Percentiles rank a stretch among this genome's conserved stretches.
Conservation (phyloP, 129 eudicot species). For the Mikania micrantha region DNA sequence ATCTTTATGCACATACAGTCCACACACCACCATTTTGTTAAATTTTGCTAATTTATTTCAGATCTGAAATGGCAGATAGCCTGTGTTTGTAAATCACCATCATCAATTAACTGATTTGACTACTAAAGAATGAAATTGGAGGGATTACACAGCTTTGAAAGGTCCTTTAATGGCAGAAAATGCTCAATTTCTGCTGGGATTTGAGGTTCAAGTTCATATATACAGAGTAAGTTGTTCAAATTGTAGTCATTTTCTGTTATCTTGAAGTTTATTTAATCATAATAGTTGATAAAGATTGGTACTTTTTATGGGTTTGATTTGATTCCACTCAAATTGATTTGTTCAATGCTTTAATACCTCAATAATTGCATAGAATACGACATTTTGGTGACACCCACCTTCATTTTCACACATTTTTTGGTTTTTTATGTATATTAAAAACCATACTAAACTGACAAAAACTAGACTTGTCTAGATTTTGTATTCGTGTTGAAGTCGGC, state of each 20-base stretch:
- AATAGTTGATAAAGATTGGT: constrained; percentile 8
- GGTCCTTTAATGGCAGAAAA: constrained; percentile 27
- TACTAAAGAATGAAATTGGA: constrained; percentile 2
- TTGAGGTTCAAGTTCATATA: constrained; percentile 2
- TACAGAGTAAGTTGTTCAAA: constrained; percentile 15
- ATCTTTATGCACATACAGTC: constrained; percentile 25
- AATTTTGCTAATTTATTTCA: constrained; percentile 4
- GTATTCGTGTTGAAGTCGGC: no score
- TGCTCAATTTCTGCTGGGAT: constrained; percentile 7
- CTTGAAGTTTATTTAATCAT: background rate
- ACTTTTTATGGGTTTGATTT: constrained; percentile 13
- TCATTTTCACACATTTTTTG: constrained; percentile 21
- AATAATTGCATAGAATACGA: constrained; percentile 18
- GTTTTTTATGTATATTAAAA: no score
- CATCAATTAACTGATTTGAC: background rate
- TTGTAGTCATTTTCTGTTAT: background rate
- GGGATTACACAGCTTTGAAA: background rate
- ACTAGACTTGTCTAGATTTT: no score
- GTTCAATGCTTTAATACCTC: constrained; percentile 2
- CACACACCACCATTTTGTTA: constrained; percentile 10
- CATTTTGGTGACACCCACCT: constrained; percentile 24
- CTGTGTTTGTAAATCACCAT: constrained; percentile 7
- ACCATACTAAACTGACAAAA: no score
- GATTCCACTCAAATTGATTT: constrained; percentile 1
- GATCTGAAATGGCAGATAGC: constrained; percentile 16